Evolutionary conservation across 805 yeast genomes (phyloP).

Genomic region (Starmerella sp.): DNA sequence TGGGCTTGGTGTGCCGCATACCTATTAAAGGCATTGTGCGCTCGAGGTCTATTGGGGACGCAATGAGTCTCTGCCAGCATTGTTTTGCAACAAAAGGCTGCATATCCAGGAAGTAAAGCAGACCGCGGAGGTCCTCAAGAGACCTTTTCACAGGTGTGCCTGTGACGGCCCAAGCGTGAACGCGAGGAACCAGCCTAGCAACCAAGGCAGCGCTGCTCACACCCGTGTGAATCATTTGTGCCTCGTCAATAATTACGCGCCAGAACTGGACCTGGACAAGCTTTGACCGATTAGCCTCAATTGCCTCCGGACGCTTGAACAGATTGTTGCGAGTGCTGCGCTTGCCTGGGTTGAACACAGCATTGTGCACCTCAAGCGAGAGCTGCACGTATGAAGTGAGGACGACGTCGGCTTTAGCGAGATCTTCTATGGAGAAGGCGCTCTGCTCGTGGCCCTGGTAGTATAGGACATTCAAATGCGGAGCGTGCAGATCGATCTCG

Average conservation of each 20-base stretch:
- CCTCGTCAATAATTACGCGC: slow-evolving; percentile 87
- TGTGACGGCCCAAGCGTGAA: slow-evolving; percentile 94
- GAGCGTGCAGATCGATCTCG: slow-evolving; percentile 53
- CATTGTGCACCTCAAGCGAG: slow-evolving; percentile 64
- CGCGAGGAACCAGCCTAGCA: slow-evolving; percentile 66
- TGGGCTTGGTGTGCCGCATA: slow-evolving; percentile 71
- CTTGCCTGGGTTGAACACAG: slow-evolving; percentile 52
- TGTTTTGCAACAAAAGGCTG: slow-evolving; percentile 48
- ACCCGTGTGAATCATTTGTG: slow-evolving; percentile 75
- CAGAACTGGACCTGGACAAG: slow-evolving; percentile 72
- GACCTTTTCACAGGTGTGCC: slow-evolving; percentile 80
- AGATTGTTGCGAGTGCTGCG: slow-evolving; percentile 28
- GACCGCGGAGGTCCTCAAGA: slow-evolving; percentile 56
- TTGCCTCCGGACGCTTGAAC: neutral
- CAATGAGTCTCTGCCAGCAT: slow-evolving; percentile 34
- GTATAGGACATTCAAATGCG: slow-evolving; percentile 46
- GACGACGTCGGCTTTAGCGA: slow-evolving; percentile 62
- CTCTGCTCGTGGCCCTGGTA: slow-evolving; percentile 24
- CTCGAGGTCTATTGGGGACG: slow-evolving; percentile 35
- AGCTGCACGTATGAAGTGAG: slow-evolving; percentile 66
- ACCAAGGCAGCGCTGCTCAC: slow-evolving; percentile 68
- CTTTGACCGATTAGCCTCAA: slow-evolving; percentile 42
- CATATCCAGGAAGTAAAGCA: slow-evolving; percentile 53
- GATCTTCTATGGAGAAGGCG: slow-evolving; percentile 37
- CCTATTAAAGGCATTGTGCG: slow-evolving; percentile 45